Conservation (phyloP, 2,329 filamentous ascomycete species). For the Penicillium sp. region DNA sequence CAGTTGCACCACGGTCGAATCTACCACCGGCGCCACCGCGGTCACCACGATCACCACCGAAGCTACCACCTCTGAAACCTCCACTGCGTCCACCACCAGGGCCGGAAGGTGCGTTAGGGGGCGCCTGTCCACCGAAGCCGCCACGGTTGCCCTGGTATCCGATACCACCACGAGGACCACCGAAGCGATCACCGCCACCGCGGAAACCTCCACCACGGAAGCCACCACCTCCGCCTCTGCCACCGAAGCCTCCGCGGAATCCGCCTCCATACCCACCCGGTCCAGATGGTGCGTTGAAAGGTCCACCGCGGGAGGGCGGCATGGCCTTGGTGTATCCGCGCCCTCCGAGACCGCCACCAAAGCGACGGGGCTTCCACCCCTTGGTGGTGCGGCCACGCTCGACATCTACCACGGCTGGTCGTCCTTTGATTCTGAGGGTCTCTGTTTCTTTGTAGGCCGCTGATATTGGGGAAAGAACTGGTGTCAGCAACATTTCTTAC, state of each 20-base stretch:
- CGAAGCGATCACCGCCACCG: conserved; percentile 51
- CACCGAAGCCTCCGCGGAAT: conserved; percentile 55
- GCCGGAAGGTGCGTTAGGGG: conserved; percentile 52
- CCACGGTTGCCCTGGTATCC: conserved; percentile 59
- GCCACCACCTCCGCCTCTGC: conserved; percentile 38
- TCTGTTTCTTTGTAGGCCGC: conserved; percentile 88
- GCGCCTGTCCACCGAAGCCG: conserved; percentile 48
- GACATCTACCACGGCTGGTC: conserved; percentile 89
- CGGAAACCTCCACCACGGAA: conserved; percentile 48
- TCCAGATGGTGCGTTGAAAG: conserved; percentile 55
- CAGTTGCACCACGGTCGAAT: conserved; percentile 59
- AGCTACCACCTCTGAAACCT: conserved; percentile 50
- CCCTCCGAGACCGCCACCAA: conserved; percentile 88
- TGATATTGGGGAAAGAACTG: conserved; percentile 52
- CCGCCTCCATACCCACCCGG: conserved; percentile 55
- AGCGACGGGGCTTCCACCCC: conserved; percentile 86
- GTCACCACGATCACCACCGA: conserved; percentile 34
- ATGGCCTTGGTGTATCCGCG: conserved; percentile 86
- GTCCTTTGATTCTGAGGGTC: conserved; percentile 87
- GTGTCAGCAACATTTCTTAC: conserved; percentile 37
- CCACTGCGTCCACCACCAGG: conserved; percentile 55
- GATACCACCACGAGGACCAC: conserved; percentile 50
- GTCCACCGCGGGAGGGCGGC: conserved; percentile 67
- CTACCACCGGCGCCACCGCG: conserved; percentile 44
- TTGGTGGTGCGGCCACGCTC: conserved; percentile 92